These are phyloP conservation scores for Quercus suber DNA, from an alignment of 306 rosid genomes.

Conservation along the genomic window DNA sequence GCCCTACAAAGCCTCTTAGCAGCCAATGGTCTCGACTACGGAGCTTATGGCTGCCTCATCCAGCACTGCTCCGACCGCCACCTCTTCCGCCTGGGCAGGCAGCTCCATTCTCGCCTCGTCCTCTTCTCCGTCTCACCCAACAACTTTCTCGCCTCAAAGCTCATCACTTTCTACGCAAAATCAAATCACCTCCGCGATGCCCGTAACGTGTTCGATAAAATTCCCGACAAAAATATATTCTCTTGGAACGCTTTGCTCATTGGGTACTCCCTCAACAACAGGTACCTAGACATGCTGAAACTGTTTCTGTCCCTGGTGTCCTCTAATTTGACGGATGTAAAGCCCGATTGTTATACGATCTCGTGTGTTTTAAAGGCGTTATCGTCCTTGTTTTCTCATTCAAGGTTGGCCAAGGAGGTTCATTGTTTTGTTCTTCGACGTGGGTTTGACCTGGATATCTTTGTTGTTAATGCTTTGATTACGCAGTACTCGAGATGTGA, in stretches of 20 bases:
- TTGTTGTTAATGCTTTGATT: constrained; percentile 62
- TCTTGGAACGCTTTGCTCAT: constrained; percentile 79
- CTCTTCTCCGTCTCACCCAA: constrained; percentile 57
- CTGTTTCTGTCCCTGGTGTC: constrained; percentile 46
- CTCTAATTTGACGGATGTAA: constrained; percentile 1
- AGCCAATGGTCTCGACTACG: constrained; percentile 34
- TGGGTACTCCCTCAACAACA: constrained; percentile 48
- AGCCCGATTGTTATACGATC: constrained; percentile 54
- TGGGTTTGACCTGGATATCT: constrained; percentile 51
- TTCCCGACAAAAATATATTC: constrained; percentile 54
- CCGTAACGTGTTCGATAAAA: constrained; percentile 61
- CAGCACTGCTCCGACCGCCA: constrained; percentile 55
- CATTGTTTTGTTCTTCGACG: constrained; percentile 55
- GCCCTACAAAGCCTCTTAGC: constrained; percentile 22
- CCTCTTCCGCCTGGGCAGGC: constrained; percentile 60
- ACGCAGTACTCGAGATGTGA: constrained; percentile 64
- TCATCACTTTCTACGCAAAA: constrained; percentile 54
- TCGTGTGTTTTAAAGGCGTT: constrained; percentile 64
- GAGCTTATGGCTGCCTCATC: constrained; percentile 63
- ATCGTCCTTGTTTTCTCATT: constrained; percentile 26
- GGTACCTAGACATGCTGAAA: constrained; percentile 44
- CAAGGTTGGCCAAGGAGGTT: constrained; percentile 37
- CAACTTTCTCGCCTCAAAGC: constrained; percentile 85
- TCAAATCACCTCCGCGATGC: constrained; percentile 40
- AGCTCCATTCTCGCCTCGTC: constrained; percentile 79